Evolutionary conservation across 768 basidiomycete species (phyloP).

Genomic region (Kondoa subrosea): DNA sequence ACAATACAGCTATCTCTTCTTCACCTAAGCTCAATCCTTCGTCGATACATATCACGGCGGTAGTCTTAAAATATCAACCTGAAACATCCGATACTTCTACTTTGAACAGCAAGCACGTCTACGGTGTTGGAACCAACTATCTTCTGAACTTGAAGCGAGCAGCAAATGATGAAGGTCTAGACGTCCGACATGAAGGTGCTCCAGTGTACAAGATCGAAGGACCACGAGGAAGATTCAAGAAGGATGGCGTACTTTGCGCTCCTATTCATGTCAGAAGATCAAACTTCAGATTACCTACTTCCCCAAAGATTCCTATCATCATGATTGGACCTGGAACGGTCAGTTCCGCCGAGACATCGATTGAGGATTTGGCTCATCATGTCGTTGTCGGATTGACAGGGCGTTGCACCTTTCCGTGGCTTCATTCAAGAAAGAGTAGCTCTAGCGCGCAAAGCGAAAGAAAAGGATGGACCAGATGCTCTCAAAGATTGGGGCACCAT

Average conservation of each 20-base stretch:
- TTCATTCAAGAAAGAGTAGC: slow-evolving; percentile 97
- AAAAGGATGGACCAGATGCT: slow-evolving; percentile 86
- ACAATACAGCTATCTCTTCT: slow-evolving; percentile 56
- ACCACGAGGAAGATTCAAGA: slow-evolving; percentile 69
- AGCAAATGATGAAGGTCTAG: slow-evolving; percentile 38
- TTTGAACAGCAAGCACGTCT: slow-evolving; percentile 46
- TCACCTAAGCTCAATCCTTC: slow-evolving; percentile 82
- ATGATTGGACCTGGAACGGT: slow-evolving; percentile 99
- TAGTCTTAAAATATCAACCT: slow-evolving; percentile 78
- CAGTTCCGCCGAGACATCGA: slow-evolving; percentile 33
- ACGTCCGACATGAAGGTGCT: slow-evolving; percentile 31
- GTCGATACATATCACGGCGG: slow-evolving; percentile 81
- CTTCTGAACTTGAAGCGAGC: slow-evolving; percentile 78
- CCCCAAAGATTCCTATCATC: slow-evolving; percentile 93
- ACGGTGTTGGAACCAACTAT: slow-evolving; percentile 89
- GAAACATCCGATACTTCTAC: slow-evolving; percentile 32
- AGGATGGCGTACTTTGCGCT: slow-evolving; percentile 33
- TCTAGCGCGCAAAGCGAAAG: slow-evolving; percentile 78
- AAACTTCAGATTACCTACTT: slow-evolving; percentile 91
- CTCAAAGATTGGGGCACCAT: slow-evolving; percentile 91
- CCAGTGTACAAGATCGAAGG: slow-evolving; percentile 78
- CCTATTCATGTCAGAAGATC: slow-evolving; percentile 90
- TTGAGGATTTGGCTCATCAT: slow-evolving; percentile 14
- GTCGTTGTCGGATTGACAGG: no score
- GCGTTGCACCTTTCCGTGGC: slow-evolving; percentile 97